phyloP scores from a whole-genome alignment of 1,284 basidiomycete species.

The Apiotrichum sp. region DNA sequence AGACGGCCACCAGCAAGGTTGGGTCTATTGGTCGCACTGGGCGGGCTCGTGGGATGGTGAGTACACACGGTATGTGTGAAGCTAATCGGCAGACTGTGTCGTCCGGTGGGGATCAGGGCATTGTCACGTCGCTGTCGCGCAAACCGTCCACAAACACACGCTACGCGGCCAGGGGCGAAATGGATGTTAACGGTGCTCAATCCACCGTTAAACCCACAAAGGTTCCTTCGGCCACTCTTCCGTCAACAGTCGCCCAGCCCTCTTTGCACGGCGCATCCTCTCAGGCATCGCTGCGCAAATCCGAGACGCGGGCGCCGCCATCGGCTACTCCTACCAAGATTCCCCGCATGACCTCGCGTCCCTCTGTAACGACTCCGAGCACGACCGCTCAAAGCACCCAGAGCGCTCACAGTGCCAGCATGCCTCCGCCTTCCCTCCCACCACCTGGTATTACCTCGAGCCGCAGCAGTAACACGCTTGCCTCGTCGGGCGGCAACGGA shows the following conservation, averaged over 20 bases:
- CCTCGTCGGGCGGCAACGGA: constrained; percentile 1
- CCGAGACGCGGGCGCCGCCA: constrained; percentile 23
- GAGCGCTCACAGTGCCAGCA: constrained; percentile 7
- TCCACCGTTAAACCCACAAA: constrained; percentile 39
- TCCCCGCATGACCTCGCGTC: constrained; percentile 72
- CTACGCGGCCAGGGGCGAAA: constrained; percentile 14
- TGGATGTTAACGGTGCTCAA: too few species aligned
- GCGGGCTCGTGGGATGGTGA: constrained; percentile 12
- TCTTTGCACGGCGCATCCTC: constrained; percentile 56
- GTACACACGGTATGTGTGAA: neutral
- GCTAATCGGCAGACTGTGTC: constrained; percentile 63
- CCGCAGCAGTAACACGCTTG: constrained; percentile 11
- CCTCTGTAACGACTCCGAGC: constrained; percentile 7
- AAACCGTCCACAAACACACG: constrained; percentile 25
- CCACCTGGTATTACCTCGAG: constrained; percentile 12
- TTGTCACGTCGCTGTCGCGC: constrained; percentile 18
- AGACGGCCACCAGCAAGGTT: neutral
- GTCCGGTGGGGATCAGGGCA: constrained; percentile 56
- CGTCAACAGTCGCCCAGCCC: constrained; percentile 46
- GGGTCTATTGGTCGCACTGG: constrained; percentile 8
- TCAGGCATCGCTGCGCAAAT: constrained; percentile 22
- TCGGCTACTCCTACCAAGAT: constrained; percentile 74
- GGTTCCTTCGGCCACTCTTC: constrained; percentile 69
- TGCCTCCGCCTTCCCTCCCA: constrained; percentile 30
- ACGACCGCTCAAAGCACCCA: constrained; percentile 12